Evolutionary conservation across 2,329 filamentous ascomycete species (phyloP).

Genomic region (Capronia epimyces): DNA sequence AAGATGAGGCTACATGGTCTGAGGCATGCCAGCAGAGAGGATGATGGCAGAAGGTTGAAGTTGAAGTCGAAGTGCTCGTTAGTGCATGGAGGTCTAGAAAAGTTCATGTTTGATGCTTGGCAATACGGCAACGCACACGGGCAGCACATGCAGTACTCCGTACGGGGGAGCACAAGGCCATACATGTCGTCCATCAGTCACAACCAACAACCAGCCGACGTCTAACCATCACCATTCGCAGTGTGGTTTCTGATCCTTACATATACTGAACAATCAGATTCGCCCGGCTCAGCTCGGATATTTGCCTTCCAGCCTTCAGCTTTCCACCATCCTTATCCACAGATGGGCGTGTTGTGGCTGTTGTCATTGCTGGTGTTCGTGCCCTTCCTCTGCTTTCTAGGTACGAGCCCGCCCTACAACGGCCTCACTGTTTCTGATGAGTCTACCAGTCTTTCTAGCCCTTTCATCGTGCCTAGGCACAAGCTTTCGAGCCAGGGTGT

Average conservation of each 20-base stretch:
- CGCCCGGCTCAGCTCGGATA: not conserved
- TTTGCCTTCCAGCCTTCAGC: too few relatives aligned
- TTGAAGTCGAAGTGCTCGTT: not conserved
- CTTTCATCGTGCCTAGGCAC: constrained; percentile 54
- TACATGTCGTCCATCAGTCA: not conserved
- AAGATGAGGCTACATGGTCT: constrained; percentile 16
- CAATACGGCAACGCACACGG: too few relatives aligned
- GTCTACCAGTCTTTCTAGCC: constrained; percentile 44
- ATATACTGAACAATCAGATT: too few relatives aligned
- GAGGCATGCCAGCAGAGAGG: not conserved
- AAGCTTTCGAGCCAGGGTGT: constrained; percentile 46
- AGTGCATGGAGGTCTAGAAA: not conserved
- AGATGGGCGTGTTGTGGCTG: constrained; percentile 22
- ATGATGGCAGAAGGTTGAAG: not conserved
- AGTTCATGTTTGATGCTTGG: not conserved
- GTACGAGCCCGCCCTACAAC: constrained; percentile 3
- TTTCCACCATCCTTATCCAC: not conserved
- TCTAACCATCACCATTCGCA: too few relatives aligned
- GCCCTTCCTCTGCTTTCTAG: constrained; percentile 22
- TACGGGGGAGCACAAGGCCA: too few relatives aligned
- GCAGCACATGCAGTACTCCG: too few relatives aligned
- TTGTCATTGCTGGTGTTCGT: constrained; percentile 21
- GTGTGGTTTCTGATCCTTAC: too few relatives aligned
- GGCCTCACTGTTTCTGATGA: not conserved
- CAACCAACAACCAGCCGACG: not conserved